These are phyloP conservation scores for Solanum aculeatissimum DNA, from an alignment of 305 asterid species.

Conservation along the genomic window DNA sequence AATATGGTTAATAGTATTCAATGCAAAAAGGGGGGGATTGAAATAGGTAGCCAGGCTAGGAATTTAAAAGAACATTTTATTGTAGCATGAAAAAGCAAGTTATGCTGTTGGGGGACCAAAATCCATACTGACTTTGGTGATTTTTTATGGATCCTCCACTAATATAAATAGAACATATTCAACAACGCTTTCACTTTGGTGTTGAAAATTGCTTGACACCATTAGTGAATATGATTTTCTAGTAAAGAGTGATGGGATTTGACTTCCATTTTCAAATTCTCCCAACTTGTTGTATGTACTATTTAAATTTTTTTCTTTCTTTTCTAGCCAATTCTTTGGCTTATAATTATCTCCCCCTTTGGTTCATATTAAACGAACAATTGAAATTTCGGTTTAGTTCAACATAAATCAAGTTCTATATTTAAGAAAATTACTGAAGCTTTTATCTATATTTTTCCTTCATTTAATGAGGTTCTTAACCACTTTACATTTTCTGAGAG, in stretches of 20 bases:
- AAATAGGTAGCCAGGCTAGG: background rate
- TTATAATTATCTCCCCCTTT: background rate
- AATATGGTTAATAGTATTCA: background rate
- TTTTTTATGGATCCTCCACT: constrained; percentile 46
- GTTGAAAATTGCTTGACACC: constrained; percentile 50
- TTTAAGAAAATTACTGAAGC: too few species aligned
- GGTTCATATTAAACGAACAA: too few species aligned
- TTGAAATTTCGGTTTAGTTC: too few species aligned
- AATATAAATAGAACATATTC: constrained; percentile 34
- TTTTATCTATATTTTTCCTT: too few species aligned
- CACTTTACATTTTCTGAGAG: too few species aligned
- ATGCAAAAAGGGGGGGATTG: background rate
- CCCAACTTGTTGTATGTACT: background rate
- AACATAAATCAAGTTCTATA: too few species aligned
- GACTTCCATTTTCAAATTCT: constrained; percentile 13
- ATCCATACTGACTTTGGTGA: constrained; percentile 4
- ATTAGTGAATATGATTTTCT: constrained; percentile 32
- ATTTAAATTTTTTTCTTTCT: background rate
- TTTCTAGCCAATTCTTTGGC: background rate
- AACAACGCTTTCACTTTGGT: constrained; percentile 40
- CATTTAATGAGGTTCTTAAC: too few species aligned
- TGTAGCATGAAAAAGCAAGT: background rate
- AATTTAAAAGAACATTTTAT: background rate
- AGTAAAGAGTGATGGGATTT: constrained; percentile 39
- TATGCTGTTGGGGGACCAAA: constrained; percentile 46